phyloP scores from a whole-genome alignment of 2,329 filamentous ascomycete genomes.

The Mariannaea sp. region DNA sequence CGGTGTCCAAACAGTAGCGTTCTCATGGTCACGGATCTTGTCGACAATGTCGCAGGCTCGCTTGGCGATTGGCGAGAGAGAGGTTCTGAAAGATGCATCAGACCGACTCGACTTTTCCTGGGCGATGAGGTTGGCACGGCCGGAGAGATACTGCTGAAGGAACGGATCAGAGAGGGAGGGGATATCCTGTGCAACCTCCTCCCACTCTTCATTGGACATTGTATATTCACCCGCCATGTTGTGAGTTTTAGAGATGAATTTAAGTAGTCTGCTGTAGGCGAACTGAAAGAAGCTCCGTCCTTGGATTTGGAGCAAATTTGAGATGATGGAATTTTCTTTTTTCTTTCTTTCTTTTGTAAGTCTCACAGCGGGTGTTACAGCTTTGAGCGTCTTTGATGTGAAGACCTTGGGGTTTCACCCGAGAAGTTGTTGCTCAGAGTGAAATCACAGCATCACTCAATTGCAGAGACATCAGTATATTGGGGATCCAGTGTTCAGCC shows the following conservation, averaged over 20 bases:
- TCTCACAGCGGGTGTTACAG: too few species aligned
- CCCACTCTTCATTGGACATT: conserved; percentile 63
- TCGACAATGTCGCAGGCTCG: conserved; percentile 81
- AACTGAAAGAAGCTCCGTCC: too few species aligned
- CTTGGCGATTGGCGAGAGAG: conserved; percentile 77
- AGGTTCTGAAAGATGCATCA: conserved; percentile 71
- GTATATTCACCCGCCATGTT: conserved; percentile 39
- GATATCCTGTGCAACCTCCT: conserved; percentile 59
- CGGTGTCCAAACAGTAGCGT: conserved; percentile 74
- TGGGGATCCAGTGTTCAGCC: neutral
- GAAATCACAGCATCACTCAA: too few species aligned
- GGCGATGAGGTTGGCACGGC: conserved; percentile 74
- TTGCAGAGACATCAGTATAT: too few species aligned
- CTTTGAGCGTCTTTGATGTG: too few species aligned
- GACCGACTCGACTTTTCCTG: conserved; percentile 84
- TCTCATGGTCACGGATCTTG: conserved; percentile 78
- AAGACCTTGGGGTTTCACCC: too few species aligned
- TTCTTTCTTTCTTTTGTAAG: too few species aligned
- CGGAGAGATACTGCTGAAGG: conserved; percentile 79
- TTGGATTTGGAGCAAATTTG: too few species aligned
- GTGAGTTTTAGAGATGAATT: neutral
- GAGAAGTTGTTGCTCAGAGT: too few species aligned
- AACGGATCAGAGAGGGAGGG: conserved; percentile 70
- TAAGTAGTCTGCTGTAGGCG: neutral
- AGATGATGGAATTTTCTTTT: too few species aligned